Evolutionary conservation across 768 basidiomycete genomes (phyloP), one percentile per base, ranked within the genome.

Genomic region (Agaricus subrufescens): DNA sequence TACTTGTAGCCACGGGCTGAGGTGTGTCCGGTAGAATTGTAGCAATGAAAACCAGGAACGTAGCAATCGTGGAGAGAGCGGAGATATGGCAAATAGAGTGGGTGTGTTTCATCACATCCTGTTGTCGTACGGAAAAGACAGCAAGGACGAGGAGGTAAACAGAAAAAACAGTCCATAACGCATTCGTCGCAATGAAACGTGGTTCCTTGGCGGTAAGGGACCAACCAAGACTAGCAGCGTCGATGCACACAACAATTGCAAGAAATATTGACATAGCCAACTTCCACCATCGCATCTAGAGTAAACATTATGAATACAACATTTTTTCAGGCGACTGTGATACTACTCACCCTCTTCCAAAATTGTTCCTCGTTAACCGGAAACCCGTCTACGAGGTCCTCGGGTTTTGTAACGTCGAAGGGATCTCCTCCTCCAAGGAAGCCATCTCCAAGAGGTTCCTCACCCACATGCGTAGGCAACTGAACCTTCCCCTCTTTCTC

Each of bases 81-180:
- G 83, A 78, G 6, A 95, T 69, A 66, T 94, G 89, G 7, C 84
- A 63, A 11, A 86, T 74, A 0, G 79, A 77, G 15, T 77, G 72
- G 50, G 77, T 75, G 58, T 84, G 81, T 44, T 68, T 60, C 12
- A 71, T 60, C 1, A 62, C 58, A 49, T 72, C 68, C 52, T 73
- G 68, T 54, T 82, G 74, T 40, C 77, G 74, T 25, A 91, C 66
- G 9, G 87, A 81, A 39, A 73, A 73, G 26, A 70, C 70, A 3
- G 83, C 70, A 23, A 93, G 60, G 12, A 76, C 58, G 29, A 86
- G 68, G 9, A 81, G 59, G 67, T 92, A 93, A 19, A 86, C 66
- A 4, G 84, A 78, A 65, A 84, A 87, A 11, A 63, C 66, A 31
- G 77, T 62, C 54, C 85, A 77, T 6, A 90, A 62, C 1, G 68